Evolutionary conservation across 331 rosid genomes (phyloP).

Genomic region (Quercus lobata): DNA sequence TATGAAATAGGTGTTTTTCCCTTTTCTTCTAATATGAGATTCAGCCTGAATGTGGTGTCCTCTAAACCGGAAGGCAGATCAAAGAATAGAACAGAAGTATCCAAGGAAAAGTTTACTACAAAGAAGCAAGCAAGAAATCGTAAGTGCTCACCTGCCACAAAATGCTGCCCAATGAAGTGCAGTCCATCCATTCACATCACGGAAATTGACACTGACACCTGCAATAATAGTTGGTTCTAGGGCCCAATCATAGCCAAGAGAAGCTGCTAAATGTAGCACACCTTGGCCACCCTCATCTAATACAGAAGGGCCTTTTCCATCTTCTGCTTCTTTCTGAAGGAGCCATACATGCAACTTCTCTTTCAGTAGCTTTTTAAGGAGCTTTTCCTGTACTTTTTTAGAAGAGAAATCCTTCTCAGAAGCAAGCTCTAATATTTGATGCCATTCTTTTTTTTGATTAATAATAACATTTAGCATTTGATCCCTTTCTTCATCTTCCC

Average conservation of each 20-base stretch:
- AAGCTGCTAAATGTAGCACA: slow-evolving; percentile 80
- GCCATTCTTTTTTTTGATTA: no score
- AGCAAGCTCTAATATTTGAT: slow-evolving; percentile 36
- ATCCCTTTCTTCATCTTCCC: slow-evolving; percentile 54
- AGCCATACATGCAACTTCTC: slow-evolving; percentile 74
- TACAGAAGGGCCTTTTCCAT: slow-evolving; percentile 85
- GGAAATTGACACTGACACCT: slow-evolving; percentile 79
- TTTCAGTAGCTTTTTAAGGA: slow-evolving; percentile 63
- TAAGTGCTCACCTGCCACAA: slow-evolving; percentile 66
- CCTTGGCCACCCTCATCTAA: slow-evolving; percentile 82
- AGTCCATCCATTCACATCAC: slow-evolving; percentile 88
- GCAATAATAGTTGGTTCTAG: slow-evolving; percentile 61
- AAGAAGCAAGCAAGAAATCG: slow-evolving; percentile 3
- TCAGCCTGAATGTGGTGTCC: neutral
- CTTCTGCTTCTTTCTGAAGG: slow-evolving; percentile 56
- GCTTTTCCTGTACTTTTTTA: slow-evolving; percentile 46
- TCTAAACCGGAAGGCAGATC: neutral
- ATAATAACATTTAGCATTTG: no score
- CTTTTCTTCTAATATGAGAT: no score
- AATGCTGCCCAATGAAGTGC: slow-evolving; percentile 98
- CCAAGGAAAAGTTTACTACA: neutral
- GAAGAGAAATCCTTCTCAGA: slow-evolving; percentile 46
- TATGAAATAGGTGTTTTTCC: neutral
- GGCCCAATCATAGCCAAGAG: slow-evolving; percentile 93
- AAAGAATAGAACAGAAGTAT: neutral